phyloP scores from a whole-genome alignment of 2,329 filamentous ascomycete genomes.

The Geosmithia putterillii region DNA sequence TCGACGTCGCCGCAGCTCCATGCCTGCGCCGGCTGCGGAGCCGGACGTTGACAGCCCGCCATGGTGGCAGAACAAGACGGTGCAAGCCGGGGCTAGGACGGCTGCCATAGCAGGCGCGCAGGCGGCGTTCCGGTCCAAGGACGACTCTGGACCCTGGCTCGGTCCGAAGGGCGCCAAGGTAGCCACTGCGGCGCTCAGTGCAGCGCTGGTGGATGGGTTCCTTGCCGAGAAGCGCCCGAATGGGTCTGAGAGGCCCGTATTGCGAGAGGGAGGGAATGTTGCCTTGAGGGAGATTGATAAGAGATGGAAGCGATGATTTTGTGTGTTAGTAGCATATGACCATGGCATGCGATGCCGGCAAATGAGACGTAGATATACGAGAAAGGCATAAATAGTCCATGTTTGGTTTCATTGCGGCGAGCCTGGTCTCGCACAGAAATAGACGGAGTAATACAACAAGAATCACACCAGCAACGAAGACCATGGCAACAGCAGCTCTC shows the following conservation, averaged over 20 bases:
- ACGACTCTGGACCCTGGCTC: constrained; percentile 31
- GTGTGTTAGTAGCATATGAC: too few relatives aligned
- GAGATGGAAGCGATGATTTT: neutral
- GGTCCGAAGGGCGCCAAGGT: constrained; percentile 35
- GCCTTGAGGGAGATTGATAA: constrained; percentile 7
- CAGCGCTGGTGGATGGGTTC: constrained; percentile 34
- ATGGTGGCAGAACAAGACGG: constrained; percentile 24
- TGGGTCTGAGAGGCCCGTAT: constrained; percentile 11
- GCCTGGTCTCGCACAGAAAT: too few relatives aligned
- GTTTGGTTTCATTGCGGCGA: too few relatives aligned
- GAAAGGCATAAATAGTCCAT: too few relatives aligned
- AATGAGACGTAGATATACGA: too few relatives aligned
- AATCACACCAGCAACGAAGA: too few relatives aligned
- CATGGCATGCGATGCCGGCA: neutral
- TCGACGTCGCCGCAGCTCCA: constrained; percentile 16
- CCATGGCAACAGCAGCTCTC: too few relatives aligned
- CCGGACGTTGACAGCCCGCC: constrained; percentile 2
- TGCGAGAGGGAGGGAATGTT: constrained; percentile 12
- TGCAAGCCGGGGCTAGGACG: constrained; percentile 30
- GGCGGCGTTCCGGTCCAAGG: constrained; percentile 31
- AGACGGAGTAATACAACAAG: too few relatives aligned
- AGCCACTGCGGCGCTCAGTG: constrained; percentile 34
- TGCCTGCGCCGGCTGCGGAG: constrained; percentile 15
- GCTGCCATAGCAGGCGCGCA: constrained; percentile 35
- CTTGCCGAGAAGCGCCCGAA: constrained; percentile 20